A percentile compares a stretch with the other conserved stretches of the same genome.
These are phyloP conservation scores for Penicillium chermesinum DNA, from an alignment of 495 filamentous ascomycete genomes.

Conservation along the genomic window DNA sequence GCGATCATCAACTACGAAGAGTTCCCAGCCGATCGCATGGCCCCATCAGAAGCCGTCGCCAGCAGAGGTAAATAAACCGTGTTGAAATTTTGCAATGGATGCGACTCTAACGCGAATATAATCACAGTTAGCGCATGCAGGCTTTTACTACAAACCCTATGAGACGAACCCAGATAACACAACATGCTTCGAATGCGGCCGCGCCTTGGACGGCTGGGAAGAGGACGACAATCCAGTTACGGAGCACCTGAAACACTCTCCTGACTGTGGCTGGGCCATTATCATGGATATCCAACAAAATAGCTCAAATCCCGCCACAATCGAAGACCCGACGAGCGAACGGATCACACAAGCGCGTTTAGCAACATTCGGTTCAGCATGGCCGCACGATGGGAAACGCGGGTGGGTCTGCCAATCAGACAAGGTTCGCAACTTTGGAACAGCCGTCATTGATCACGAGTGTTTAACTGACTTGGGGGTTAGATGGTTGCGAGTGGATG, in stretches of 20 bases:
- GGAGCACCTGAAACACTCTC: constrained; percentile 80
- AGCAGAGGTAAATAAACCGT: constrained; percentile 50
- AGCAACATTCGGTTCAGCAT: constrained; percentile 69
- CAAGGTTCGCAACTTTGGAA: constrained; percentile 51
- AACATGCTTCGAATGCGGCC: constrained; percentile 77
- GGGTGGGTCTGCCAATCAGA: constrained; percentile 84
- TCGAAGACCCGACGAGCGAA: constrained; percentile 66
- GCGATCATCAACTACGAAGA: constrained; percentile 61
- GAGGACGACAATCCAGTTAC: constrained; percentile 68
- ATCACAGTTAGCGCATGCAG: constrained; percentile 74
- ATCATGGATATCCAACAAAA: constrained; percentile 64
- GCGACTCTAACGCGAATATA: constrained; percentile 8
- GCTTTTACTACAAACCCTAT: constrained; percentile 81
- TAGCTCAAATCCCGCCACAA: constrained; percentile 55
- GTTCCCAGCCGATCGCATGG: constrained; percentile 63
- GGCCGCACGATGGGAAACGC: constrained; percentile 85
- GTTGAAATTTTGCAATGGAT: too few species aligned
- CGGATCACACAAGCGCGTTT: constrained; percentile 68
- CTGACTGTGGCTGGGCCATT: constrained; percentile 83
- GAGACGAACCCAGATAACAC: constrained; percentile 77
- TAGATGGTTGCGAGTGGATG: constrained; percentile 90
- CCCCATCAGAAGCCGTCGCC: constrained; percentile 64
- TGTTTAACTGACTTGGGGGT: constrained; percentile 9
- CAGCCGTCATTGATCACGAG: constrained; percentile 11
- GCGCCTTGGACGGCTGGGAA: constrained; percentile 85